Evolutionary conservation across 768 basidiomycete species (phyloP).

Genomic region (Nevesoporus exiguus): DNA sequence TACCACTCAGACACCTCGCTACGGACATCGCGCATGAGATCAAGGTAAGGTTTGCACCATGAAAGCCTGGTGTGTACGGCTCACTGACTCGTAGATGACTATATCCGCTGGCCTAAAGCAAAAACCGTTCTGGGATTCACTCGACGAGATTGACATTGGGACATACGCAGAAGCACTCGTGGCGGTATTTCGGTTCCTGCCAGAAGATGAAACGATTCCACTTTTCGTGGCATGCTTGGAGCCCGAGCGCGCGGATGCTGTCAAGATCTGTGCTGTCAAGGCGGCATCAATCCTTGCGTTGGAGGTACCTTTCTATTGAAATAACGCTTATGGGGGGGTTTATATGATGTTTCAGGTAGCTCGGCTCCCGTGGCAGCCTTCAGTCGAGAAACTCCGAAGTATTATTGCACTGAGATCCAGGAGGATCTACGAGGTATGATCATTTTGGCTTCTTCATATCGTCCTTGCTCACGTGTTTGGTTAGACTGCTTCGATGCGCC

Average conservation of each 20-base stretch:
- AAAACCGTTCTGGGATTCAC: slow-evolving; percentile 68
- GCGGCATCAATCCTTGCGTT: slow-evolving; percentile 65
- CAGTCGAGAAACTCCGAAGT: slow-evolving; percentile 46
- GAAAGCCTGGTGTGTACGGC: slow-evolving; percentile 11
- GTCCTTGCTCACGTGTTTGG: slow-evolving; percentile 9
- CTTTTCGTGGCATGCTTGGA: slow-evolving; percentile 66
- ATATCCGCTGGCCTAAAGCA: slow-evolving; percentile 33
- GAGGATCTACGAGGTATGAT: slow-evolving; percentile 53
- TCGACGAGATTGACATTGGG: slow-evolving; percentile 72
- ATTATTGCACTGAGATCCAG: slow-evolving; percentile 48
- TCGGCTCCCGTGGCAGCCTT: slow-evolving; percentile 54
- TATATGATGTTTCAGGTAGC: slow-evolving; percentile 38
- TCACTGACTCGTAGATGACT: slow-evolving; percentile 18
- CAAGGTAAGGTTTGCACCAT: slow-evolving; percentile 46
- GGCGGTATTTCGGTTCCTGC: slow-evolving; percentile 66
- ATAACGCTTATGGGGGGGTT: not conserved
- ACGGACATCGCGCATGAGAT: slow-evolving; percentile 77
- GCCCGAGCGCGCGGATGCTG: slow-evolving; percentile 74
- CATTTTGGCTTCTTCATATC: slow-evolving; percentile 3
- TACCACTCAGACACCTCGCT: slow-evolving; percentile 62
- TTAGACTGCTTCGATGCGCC: slow-evolving; percentile 49
- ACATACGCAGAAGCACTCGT: slow-evolving; percentile 74
- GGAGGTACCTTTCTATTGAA: slow-evolving; percentile 47
- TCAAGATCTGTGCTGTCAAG: slow-evolving; percentile 74
- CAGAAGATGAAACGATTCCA: slow-evolving; percentile 54